Conservation (phyloP, 441 rosid genomes). For the Aquilaria agallochum region DNA sequence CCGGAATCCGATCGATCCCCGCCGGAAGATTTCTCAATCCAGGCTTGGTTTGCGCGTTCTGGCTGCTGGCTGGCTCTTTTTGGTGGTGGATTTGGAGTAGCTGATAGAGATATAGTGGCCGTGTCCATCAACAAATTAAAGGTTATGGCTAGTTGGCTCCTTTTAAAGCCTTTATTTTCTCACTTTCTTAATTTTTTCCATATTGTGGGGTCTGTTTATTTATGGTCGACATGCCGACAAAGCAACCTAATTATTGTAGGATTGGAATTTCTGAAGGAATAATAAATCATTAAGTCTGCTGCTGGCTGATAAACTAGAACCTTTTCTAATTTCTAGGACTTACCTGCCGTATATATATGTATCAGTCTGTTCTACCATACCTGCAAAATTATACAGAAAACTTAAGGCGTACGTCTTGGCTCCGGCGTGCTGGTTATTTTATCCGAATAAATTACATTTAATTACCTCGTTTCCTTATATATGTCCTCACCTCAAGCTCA, state of each 20-base stretch:
- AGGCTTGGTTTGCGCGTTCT: constrained; percentile 7
- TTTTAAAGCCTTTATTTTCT: constrained; percentile 22
- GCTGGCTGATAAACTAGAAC: too few relatives aligned
- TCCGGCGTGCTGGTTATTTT: background rate
- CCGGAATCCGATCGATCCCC: too few relatives aligned
- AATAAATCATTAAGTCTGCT: too few relatives aligned
- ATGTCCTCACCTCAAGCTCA: too few relatives aligned
- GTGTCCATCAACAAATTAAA: background rate
- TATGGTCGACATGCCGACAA: constrained; percentile 35
- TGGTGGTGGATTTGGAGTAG: constrained; percentile 31
- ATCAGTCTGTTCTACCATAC: too few relatives aligned
- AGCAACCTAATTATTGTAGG: constrained; percentile 18
- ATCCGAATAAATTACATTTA: background rate
- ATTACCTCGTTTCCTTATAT: too few relatives aligned
- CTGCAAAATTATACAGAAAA: too few relatives aligned
- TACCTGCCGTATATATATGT: too few relatives aligned
- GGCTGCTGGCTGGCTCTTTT: constrained; percentile 23
- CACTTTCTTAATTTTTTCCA: constrained; percentile 9
- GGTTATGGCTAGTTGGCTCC: constrained; percentile 20
- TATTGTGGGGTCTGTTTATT: constrained; percentile 30
- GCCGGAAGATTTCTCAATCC: background rate
- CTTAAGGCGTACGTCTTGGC: too few relatives aligned
- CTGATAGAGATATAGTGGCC: constrained; percentile 22
- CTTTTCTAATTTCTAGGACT: too few relatives aligned
- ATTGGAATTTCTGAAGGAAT: background rate